phyloP scores from a whole-genome alignment of 768 basidiomycete species.

The Butyriboletus loyo region DNA sequence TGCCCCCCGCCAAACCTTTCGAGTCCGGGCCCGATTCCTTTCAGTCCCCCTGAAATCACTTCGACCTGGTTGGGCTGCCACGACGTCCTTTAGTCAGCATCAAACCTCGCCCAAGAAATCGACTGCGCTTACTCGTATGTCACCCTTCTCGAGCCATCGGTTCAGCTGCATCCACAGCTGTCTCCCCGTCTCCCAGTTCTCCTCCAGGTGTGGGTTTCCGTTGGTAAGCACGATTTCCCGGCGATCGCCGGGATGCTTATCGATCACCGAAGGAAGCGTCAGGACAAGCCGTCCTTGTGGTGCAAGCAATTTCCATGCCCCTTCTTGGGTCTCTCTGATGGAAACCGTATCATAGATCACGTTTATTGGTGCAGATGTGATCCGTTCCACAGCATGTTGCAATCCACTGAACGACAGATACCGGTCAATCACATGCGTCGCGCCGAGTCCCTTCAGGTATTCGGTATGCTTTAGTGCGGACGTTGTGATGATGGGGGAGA shows the following conservation, averaged over 20 bases:
- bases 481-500: constrained; percentile 34
- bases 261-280: constrained; percentile 33
- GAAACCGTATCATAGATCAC: constrained; percentile 40
- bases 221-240: constrained; percentile 32
- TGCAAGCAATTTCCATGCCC: constrained; percentile 35
- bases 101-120: neutral
- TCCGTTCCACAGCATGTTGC: constrained; percentile 35
- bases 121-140: constrained; percentile 27
- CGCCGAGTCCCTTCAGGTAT: constrained; percentile 33
- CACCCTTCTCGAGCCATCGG: constrained; percentile 31
- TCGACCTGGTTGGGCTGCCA: constrained; percentile 44
- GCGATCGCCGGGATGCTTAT: constrained; percentile 23
- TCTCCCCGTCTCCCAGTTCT: constrained; percentile 34
- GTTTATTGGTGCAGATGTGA: constrained; percentile 34
- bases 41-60: constrained; percentile 40
- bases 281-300: constrained; percentile 37
- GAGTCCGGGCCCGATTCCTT: constrained; percentile 41
- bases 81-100: neutral
- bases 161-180: constrained; percentile 29
- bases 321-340: constrained; percentile 37
- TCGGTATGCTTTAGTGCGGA: constrained; percentile 36
- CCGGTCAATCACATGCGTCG: constrained; percentile 36
- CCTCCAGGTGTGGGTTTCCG: constrained; percentile 32
- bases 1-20: constrained; percentile 38
- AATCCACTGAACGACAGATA: constrained; percentile 28